These are phyloP conservation scores for Colletotrichum endophyticum DNA, from an alignment of 2,329 filamentous ascomycete species.

Conservation along the genomic window DNA sequence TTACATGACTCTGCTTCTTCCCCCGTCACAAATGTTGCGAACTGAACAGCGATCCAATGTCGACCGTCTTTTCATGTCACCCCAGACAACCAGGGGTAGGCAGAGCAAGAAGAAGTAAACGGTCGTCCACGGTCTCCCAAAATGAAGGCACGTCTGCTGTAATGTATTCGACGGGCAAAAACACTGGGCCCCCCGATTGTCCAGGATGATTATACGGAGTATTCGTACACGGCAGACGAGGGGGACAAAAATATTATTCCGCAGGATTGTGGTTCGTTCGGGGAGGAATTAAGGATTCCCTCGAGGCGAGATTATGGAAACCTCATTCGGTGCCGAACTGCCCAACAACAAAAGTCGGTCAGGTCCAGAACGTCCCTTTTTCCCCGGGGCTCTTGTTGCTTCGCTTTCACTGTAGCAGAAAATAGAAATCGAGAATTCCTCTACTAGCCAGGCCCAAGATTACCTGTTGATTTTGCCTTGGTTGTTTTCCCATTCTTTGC, in stretches of 20 bases:
- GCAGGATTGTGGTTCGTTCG: background rate
- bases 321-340: background rate
- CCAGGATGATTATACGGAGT: background rate
- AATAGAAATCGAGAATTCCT: background rate
- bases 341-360: background rate
- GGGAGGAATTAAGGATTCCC: background rate
- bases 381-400: background rate
- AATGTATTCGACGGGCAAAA: slow-evolving; percentile 7
- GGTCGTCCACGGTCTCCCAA: background rate
- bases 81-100: background rate
- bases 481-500: background rate
- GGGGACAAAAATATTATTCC: background rate
- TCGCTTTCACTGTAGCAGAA: background rate
- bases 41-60: background rate
- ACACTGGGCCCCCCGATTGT: background rate
- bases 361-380: background rate
- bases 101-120: background rate
- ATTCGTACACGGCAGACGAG: background rate
- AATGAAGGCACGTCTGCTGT: background rate
- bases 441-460: background rate
- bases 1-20: background rate
- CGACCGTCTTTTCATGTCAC: slow-evolving; percentile 11
- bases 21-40: background rate
- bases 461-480: background rate
- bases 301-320: background rate